Base-by-base conservation (phyloP, 2,329 filamentous ascomycete species). In the Fusarium sp. region DNA sequence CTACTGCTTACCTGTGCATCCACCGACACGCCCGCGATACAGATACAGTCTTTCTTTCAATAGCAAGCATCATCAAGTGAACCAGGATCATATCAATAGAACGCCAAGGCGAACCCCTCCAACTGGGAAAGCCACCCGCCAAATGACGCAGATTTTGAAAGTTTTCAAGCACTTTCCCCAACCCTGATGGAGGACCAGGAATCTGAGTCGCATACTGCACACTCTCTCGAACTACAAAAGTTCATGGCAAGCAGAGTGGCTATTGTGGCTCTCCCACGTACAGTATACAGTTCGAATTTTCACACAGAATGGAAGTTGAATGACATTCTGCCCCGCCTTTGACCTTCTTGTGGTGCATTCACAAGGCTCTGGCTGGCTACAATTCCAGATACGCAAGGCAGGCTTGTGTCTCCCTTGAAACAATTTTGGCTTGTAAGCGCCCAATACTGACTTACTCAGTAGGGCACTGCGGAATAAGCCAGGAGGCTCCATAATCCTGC, bases 311-410 rank as follows among this genome's bases (percentile, higher is more conserved):
- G 46, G 49, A 18, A 46, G 25, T 34, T 55, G 39, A 53, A 57
- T 44, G 42, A 44, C 65, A 64, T 41, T 26, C 21, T 43, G 60
- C 55, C 49, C 60, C 66, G 61, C 66, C 50, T 53, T 53, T 59
- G 50, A 67, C 48, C 26, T 46, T 59, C 53, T 53, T 63, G 54
- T 59, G 62, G 49, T 67, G 52, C 34, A 39, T 43, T 53, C 41
- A 21, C 37, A 28, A 53, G 46, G 46, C 48, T 60, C 48, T 72
- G 70, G 68, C 68, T 74, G 70, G 68, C 63, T 73, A 63, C 62
- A 65, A 44, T 46, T 55, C 60, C 49, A 41, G 67, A 13, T 46
- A 37, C 62, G 43, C 45, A 30, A 45, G 25, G 18, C 30, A 41
- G 57, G 60, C 42, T 62, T 26, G n/a, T 58, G 28, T 57, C 14